Evolutionary conservation across 805 yeast genomes (phyloP), one percentile per base, ranked within the genome.

Genomic region (Henningerozyma blattae): DNA sequence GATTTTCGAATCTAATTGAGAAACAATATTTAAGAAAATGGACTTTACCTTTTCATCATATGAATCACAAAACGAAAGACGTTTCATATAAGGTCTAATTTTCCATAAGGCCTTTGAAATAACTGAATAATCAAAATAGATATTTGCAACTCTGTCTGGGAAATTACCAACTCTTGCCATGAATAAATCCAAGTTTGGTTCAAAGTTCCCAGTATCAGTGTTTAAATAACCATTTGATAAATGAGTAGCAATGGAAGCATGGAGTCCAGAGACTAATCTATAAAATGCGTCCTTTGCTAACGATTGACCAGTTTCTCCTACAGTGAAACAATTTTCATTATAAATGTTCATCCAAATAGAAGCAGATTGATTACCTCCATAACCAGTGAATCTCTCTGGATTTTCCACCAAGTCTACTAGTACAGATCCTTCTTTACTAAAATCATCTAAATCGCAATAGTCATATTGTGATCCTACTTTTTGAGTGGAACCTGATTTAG

Each of bases 371-470:
- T 77, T 75, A 20, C 98, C 98, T 22, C 86, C 81, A 51, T 91
- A 91, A 0, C 98, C 98, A 0, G 98, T 93, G 61, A 83, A 91
- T 48, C 97, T 67, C 58, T 91, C 99, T 1, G 95, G 95, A 51
- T 93, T 93, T 35, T 81, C 83, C 15, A 78, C 65, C 36, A 91
- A 67, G 48, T 87, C 85, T 19, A 91, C 94, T 47, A 79, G 78
- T 1, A 85, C 95, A 35, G 86, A 76, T 39, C 75, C 70, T 46
- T 74, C 73, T 44, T 69, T 72, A 30, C 70, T 67, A 31, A 65
- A 67, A 33, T 55, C 71, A 46, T 75, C 83, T 26, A 77, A 59
- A 50, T 77, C 82, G 50, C 83, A 76, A 60, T 79, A 82, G 47
- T 78, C 83, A 36, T 69, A 58, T 43, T 72, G 76, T 32, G 64